Conservation (phyloP, 2,329 filamentous ascomycete genomes). For the Fusarium sambucinum region DNA sequence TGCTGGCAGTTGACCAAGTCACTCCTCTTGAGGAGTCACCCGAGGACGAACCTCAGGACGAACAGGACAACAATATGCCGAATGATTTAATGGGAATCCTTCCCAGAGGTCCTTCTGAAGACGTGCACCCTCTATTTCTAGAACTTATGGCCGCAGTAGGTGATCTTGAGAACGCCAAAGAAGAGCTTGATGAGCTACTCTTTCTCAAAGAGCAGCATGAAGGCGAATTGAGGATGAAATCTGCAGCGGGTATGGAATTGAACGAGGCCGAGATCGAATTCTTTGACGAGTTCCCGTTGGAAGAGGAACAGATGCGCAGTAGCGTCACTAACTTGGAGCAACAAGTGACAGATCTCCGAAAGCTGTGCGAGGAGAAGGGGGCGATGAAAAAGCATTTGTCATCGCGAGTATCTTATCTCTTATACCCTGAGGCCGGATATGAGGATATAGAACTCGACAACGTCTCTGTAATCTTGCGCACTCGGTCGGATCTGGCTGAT, state of each 20-base stretch:
- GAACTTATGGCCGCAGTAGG: constrained; percentile 58
- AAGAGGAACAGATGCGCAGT: constrained; percentile 52
- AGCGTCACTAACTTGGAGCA: constrained; percentile 52
- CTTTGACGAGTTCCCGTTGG: constrained; percentile 56
- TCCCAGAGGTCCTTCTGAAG: constrained; percentile 52
- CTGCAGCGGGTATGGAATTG: constrained; percentile 45
- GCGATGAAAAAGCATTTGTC: constrained; percentile 59
- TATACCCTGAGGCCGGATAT: constrained; percentile 53
- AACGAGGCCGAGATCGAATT: constrained; percentile 59
- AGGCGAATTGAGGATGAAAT: constrained; percentile 53
- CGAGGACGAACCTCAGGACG: constrained; percentile 19
- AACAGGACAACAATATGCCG: constrained; percentile 45
- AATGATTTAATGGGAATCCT: constrained; percentile 54
- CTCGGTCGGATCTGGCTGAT: constrained; percentile 53
- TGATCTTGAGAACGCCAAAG: constrained; percentile 61
- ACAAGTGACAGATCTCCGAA: constrained; percentile 53
- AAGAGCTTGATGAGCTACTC: constrained; percentile 60
- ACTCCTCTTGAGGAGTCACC: constrained; percentile 18
- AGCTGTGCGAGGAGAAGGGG: constrained; percentile 56
- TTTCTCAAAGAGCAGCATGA: constrained; percentile 55
- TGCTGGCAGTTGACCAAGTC: constrained; percentile 50
- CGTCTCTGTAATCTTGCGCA: constrained; percentile 40
- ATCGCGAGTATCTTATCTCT: constrained; percentile 54
- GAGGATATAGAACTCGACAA: constrained; percentile 60
- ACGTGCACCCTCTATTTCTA: constrained; percentile 62